These are phyloP conservation scores for Tolypocladium capitatum DNA, from an alignment of 2,329 filamentous ascomycete genomes.

Conservation along the genomic window DNA sequence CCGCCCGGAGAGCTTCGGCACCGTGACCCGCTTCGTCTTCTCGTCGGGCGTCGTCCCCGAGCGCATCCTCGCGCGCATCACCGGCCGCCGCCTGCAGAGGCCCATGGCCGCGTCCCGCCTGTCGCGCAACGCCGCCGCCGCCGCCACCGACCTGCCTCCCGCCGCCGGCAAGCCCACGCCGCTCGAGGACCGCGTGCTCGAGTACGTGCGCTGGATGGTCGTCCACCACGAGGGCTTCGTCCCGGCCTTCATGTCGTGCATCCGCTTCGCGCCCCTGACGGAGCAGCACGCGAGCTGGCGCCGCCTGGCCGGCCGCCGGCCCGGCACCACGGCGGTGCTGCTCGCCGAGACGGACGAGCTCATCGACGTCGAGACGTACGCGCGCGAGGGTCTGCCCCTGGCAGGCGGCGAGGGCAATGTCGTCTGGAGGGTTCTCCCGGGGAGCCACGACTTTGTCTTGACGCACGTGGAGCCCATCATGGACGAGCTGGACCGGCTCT, in stretches of 20 bases:
- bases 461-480: slow-evolving; percentile 34
- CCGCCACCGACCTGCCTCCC: slow-evolving; percentile 11
- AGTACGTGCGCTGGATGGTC: slow-evolving; percentile 46
- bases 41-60: slow-evolving; percentile 41
- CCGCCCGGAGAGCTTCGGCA: slow-evolving; percentile 37
- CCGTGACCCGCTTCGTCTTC: slow-evolving; percentile 36
- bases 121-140: slow-evolving; percentile 13
- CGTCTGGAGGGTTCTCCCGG: slow-evolving; percentile 36
- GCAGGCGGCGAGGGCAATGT: slow-evolving; percentile 36
- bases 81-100: slow-evolving; percentile 32
- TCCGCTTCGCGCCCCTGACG: slow-evolving; percentile 40
- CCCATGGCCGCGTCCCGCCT: slow-evolving; percentile 28
- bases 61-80: slow-evolving; percentile 33
- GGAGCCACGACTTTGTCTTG: slow-evolving; percentile 50
- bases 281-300: slow-evolving; percentile 38
- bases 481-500: slow-evolving; percentile 33
- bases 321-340: slow-evolving; percentile 35
- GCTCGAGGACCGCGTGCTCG: slow-evolving; percentile 33
- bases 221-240: slow-evolving; percentile 43
- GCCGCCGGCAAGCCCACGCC: slow-evolving; percentile 11
- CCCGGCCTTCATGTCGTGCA: slow-evolving; percentile 44
- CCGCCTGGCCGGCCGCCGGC: slow-evolving; percentile 26
- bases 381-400: slow-evolving; percentile 34
- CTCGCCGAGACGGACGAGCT: slow-evolving; percentile 39
- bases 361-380: slow-evolving; percentile 36